Conservation (phyloP, 179 eudicot genomes). For the Vitellaria paradoxa region DNA sequence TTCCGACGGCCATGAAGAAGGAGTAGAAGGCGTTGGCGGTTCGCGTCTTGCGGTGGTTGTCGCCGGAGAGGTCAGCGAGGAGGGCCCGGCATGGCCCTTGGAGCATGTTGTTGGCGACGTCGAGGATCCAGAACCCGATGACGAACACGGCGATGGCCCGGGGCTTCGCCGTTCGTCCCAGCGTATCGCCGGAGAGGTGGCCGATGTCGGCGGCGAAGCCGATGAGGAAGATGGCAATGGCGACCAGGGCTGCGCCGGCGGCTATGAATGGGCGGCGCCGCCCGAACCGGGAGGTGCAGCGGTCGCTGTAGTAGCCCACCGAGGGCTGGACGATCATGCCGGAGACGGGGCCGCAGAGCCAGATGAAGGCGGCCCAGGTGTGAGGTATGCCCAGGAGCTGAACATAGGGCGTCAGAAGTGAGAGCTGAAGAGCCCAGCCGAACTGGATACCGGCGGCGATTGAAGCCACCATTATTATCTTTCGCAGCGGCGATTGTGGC, state of each 20-base stretch:
- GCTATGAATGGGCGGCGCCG: constrained; percentile 76
- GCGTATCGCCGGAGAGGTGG: constrained; percentile 41
- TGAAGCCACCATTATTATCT: constrained; percentile 51
- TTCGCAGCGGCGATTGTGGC: constrained; percentile 25
- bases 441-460: constrained; percentile 83
- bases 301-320: constrained; percentile 73
- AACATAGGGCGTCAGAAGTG: constrained; percentile 71
- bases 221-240: constrained; percentile 37
- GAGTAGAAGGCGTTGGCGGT: constrained; percentile 43
- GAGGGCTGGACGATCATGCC: constrained; percentile 83
- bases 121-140: constrained; percentile 70
- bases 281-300: constrained; percentile 63
- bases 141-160: constrained; percentile 61
- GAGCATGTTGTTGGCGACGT: constrained; percentile 71
- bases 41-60: constrained; percentile 31
- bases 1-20: constrained; percentile 32
- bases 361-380: constrained; percentile 57
- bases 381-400: constrained; percentile 76
- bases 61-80: constrained; percentile 31
- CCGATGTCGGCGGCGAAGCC: constrained; percentile 67
- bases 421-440: constrained; percentile 86
- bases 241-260: constrained; percentile 51
- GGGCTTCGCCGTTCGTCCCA: constrained; percentile 27
- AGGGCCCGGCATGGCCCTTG: constrained; percentile 45
- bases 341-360: constrained; percentile 87